Conservation (phyloP, 805 yeast genomes). For the Cyberlindnera euphorbiae region DNA sequence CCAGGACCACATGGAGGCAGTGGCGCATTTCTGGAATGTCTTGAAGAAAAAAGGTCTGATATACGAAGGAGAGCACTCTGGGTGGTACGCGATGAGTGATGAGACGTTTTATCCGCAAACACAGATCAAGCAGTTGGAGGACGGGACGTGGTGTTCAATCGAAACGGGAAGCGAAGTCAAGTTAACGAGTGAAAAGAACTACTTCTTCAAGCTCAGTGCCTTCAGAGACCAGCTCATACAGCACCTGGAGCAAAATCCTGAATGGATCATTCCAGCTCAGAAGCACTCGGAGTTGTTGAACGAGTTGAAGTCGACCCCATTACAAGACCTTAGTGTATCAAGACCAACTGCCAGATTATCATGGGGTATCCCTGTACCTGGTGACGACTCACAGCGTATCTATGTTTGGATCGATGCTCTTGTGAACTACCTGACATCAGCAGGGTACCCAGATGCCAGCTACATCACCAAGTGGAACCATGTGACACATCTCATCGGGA, state of each 20-base stretch:
- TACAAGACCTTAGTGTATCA: slow-evolving; percentile 79
- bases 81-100: slow-evolving; percentile 94
- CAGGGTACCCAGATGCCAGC: slow-evolving; percentile 47
- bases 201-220: slow-evolving; percentile 71
- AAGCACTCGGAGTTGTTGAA: slow-evolving; percentile 50
- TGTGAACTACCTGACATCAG: slow-evolving; percentile 73
- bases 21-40: slow-evolving; percentile 62
- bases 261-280: slow-evolving; percentile 61
- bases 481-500: slow-evolving; percentile 76
- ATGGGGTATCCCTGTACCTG: slow-evolving; percentile 93
- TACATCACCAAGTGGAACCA: slow-evolving; percentile 14
- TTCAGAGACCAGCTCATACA: slow-evolving; percentile 52
- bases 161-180: slow-evolving; percentile 77
- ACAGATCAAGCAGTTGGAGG: slow-evolving; percentile 46
- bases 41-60: slow-evolving; percentile 60
- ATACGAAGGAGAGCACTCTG: slow-evolving; percentile 78
- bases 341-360: slow-evolving; percentile 70
- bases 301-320: slow-evolving; percentile 45
- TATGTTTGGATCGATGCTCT: slow-evolving; percentile 98
- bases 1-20: slow-evolving; percentile 64
- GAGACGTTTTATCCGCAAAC: slow-evolving; percentile 89
- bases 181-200: slow-evolving; percentile 76
- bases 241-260: slow-evolving; percentile 42
- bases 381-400: slow-evolving; percentile 68
- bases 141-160: slow-evolving; percentile 39